Percentiles rank a stretch among this genome's conserved stretches.
phyloP scores from a whole-genome alignment of 352 stramenopile genomes.

The Phytophthora multivora region DNA sequence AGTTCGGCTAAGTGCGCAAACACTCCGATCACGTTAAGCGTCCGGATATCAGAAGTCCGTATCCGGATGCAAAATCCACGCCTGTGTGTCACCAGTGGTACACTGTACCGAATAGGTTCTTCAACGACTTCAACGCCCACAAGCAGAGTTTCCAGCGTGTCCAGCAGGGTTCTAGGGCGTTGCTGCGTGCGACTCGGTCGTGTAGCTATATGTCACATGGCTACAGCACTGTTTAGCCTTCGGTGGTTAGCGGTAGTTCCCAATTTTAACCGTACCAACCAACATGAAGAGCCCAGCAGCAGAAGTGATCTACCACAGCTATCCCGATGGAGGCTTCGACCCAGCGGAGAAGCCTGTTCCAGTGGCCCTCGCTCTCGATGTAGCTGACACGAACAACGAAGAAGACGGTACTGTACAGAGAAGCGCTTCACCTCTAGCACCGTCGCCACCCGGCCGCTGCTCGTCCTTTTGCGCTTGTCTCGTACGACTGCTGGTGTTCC shows the following conservation, averaged over 20 bases:
- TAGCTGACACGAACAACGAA: not conserved
- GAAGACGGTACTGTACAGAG: conserved; percentile 1
- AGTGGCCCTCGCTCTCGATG: conserved; percentile 16
- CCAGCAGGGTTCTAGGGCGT: conserved; percentile 8
- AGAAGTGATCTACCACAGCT: conserved; percentile 39
- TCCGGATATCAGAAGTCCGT: not conserved
- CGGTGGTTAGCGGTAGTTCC: not conserved
- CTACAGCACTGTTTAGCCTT: not conserved
- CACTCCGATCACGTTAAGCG: not conserved
- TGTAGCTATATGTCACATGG: not conserved
- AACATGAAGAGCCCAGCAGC: conserved; percentile 27
- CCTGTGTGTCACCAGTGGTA: not conserved
- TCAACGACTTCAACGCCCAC: conserved; percentile 8
- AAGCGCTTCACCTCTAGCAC: not conserved
- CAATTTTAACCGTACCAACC: conserved; percentile 11
- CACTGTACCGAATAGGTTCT: conserved; percentile 2
- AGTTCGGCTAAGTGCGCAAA: not conserved
- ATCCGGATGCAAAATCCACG: conserved; percentile 3
- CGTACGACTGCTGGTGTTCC: conserved; percentile 24
- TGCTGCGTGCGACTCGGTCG: conserved; percentile 17
- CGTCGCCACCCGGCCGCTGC: not conserved
- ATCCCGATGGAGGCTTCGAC: conserved; percentile 26
- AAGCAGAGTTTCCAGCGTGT: conserved; percentile 6
- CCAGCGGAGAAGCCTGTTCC: conserved; percentile 25
- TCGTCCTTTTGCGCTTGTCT: conserved; percentile 3